Evolutionary conservation across 192 early-diverging fungal genomes (phyloP).

Genomic region (Linnemannia schmuckeri): DNA sequence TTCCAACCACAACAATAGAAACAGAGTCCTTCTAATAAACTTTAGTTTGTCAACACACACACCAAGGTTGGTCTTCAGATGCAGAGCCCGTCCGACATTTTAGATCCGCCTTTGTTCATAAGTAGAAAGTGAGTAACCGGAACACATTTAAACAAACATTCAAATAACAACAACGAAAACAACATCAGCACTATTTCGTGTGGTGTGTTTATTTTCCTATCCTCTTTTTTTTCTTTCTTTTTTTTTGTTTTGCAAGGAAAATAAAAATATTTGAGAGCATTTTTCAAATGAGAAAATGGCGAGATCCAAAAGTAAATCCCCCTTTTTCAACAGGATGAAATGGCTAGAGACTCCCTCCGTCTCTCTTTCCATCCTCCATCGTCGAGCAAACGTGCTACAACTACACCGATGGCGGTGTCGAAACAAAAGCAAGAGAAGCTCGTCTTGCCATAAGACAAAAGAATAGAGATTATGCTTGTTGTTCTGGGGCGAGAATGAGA

Average conservation of each 20-base stretch:
- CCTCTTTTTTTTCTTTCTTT: not conserved
- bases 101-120: not conserved
- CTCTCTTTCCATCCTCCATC: not conserved
- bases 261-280: not conserved
- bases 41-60: not conserved
- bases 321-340: not conserved
- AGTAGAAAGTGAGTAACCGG: too few relatives aligned
- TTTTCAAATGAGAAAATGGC: not conserved
- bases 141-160: too few relatives aligned
- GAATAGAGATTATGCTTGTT: too few relatives aligned
- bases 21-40: not conserved
- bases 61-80: slow-evolving; percentile 7
- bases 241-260: not conserved
- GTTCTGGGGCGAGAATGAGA: too few relatives aligned
- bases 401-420: too few relatives aligned
- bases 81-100: not conserved
- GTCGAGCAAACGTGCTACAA: too few relatives aligned
- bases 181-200: too few relatives aligned
- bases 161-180: too few relatives aligned
- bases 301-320: not conserved
- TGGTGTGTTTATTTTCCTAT: not conserved
- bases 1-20: slow-evolving; percentile 4
- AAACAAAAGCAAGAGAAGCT: too few relatives aligned
- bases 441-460: too few relatives aligned
- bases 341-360: not conserved